Percentiles rank a stretch among this genome's conserved stretches.
Conservation (phyloP, 768 basidiomycete species). For the Lactifluus piperatus region DNA sequence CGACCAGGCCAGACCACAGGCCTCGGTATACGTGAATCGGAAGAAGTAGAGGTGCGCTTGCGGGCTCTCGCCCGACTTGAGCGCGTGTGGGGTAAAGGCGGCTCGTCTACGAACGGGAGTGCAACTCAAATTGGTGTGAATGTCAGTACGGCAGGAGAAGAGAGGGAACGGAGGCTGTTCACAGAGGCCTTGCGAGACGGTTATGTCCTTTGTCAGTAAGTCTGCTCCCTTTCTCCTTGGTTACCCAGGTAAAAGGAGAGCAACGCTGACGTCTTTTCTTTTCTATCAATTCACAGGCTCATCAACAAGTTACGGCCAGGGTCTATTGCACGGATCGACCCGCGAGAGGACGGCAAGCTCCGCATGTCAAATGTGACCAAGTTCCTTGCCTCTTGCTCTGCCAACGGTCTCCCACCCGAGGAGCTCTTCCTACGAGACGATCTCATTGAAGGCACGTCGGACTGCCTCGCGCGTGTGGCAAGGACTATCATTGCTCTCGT, state of each 20-base stretch:
- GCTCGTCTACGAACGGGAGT: constrained; percentile 34
- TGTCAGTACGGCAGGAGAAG: constrained; percentile 50
- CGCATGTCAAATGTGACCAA: constrained; percentile 65
- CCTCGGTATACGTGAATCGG: constrained; percentile 49
- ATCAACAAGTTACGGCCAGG: constrained; percentile 69
- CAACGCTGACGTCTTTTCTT: constrained; percentile 12
- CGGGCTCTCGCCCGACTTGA: constrained; percentile 57
- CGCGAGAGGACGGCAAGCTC: constrained; percentile 56
- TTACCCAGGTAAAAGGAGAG: neutral
- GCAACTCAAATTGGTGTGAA: constrained; percentile 32
- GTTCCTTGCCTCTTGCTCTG: constrained; percentile 68
- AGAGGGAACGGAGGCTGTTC: constrained; percentile 66
- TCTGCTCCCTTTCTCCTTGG: constrained; percentile 22
- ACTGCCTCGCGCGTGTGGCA: constrained; percentile 64
- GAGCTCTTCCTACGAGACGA: constrained; percentile 65
- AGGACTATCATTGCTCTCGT: constrained; percentile 62
- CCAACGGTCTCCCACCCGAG: constrained; percentile 51
- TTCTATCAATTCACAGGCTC: constrained; percentile 40
- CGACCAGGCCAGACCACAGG: constrained; percentile 52
- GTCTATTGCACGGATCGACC: constrained; percentile 51
- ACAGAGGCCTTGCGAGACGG: constrained; percentile 75
- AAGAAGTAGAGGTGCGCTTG: constrained; percentile 64
- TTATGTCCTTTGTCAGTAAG: constrained; percentile 84
- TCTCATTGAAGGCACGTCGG: constrained; percentile 49
- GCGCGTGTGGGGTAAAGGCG: constrained; percentile 67